Percentiles rank a stretch among this genome's conserved stretches.
These are phyloP conservation scores for Aureoboletus auriporus DNA, from an alignment of 768 basidiomycete species.

Conservation along the genomic window DNA sequence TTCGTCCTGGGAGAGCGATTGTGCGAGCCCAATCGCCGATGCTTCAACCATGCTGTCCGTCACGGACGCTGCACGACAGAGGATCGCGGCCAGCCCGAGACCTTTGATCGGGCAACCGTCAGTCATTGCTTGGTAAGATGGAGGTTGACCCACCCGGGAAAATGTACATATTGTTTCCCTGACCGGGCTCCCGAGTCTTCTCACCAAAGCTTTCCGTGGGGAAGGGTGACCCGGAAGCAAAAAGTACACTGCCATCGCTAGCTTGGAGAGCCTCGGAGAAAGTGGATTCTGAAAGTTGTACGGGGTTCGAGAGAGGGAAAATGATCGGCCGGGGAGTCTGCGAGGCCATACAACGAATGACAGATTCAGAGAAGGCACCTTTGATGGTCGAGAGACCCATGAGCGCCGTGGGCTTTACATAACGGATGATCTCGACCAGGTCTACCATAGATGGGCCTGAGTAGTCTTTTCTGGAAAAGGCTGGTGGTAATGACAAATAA, in stretches of 20 bases:
- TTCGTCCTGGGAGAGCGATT: constrained; percentile 71
- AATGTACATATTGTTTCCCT: constrained; percentile 95
- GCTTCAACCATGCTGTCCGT: constrained; percentile 91
- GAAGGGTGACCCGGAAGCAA: constrained; percentile 89
- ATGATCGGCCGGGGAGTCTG: constrained; percentile 84
- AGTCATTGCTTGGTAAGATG: neutral
- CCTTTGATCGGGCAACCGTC: constrained; percentile 6
- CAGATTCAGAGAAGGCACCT: constrained; percentile 72
- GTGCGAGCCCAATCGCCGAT: constrained; percentile 73
- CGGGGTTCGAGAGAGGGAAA: constrained; percentile 91
- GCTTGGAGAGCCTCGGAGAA: constrained; percentile 70
- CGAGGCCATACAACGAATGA: constrained; percentile 72
- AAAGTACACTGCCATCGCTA: constrained; percentile 74
- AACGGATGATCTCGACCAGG: constrained; percentile 72
- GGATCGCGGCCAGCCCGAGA: constrained; percentile 70
- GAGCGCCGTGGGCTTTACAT: constrained; percentile 84
- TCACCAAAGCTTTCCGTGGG: constrained; percentile 54
- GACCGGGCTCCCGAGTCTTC: constrained; percentile 65
- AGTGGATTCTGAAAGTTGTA: constrained; percentile 75
- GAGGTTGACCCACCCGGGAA: constrained; percentile 49
- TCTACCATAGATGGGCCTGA: constrained; percentile 68
- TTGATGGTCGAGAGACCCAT: constrained; percentile 87
- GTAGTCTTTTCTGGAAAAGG: constrained; percentile 82
- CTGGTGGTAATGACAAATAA: constrained; percentile 39
- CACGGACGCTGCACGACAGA: constrained; percentile 62